Conservation (phyloP, 1,139 yeast species). For the Sugiyamaella pinicola region DNA sequence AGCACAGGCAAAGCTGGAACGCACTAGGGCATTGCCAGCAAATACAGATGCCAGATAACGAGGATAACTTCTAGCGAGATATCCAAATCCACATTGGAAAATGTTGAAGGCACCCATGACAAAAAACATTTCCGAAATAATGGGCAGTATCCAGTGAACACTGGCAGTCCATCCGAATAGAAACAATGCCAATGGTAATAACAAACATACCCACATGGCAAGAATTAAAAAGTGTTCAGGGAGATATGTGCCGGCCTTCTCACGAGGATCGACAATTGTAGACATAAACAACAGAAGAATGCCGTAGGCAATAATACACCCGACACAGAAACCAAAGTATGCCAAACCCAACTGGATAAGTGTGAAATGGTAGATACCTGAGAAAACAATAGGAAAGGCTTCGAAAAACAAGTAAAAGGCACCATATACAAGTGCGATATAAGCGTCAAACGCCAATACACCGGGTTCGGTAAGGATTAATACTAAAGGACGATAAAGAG, state of each 20-base stretch:
- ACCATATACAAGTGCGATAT: constrained; percentile 57
- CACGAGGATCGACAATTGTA: constrained; percentile 21
- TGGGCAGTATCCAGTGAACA: constrained; percentile 80
- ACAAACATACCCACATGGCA: constrained; percentile 56
- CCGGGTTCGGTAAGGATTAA: constrained; percentile 41
- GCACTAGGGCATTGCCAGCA: constrained; percentile 56
- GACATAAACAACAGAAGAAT: constrained; percentile 24
- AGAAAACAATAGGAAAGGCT: constrained; percentile 59
- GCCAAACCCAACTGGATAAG: constrained; percentile 52
- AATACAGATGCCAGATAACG: constrained; percentile 65
- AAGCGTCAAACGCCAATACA: constrained; percentile 44
- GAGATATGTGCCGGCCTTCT: constrained; percentile 41
- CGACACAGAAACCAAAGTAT: constrained; percentile 50
- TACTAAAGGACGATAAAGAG: constrained; percentile 51
- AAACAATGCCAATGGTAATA: constrained; percentile 53
- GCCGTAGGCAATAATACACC: constrained; percentile 41
- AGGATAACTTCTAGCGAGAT: constrained; percentile 74
- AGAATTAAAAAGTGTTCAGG: constrained; percentile 43
- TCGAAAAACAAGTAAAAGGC: constrained; percentile 60
- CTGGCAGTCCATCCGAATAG: constrained; percentile 61
- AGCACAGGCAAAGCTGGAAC: constrained; percentile 59
- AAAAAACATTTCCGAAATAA: constrained; percentile 64
- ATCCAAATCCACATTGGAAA: constrained; percentile 71
- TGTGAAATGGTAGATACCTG: constrained; percentile 50
- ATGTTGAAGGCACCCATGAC: constrained; percentile 74